These are phyloP conservation scores for Penstemon newberryi DNA, from an alignment of 257 asterid species.

Conservation along the genomic window DNA sequence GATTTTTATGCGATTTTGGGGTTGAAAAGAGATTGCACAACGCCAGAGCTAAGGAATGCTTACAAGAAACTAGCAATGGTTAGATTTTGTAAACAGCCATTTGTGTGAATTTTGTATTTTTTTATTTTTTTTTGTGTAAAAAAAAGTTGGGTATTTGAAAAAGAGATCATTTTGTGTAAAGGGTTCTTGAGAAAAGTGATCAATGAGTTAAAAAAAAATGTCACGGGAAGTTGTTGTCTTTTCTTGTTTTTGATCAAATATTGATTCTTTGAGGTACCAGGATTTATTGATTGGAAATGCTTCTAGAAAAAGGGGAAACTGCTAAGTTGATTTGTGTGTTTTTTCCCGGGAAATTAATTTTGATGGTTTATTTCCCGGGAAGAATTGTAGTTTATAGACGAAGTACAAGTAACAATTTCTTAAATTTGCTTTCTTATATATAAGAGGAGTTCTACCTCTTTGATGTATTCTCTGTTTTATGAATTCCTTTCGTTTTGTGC, in stretches of 20 bases:
- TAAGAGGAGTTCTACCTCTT: neutral
- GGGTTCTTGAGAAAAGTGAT: neutral
- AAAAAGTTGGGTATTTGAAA: neutral
- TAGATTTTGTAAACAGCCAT: slow-evolving; percentile 18
- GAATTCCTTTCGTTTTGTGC: neutral
- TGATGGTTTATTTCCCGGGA: neutral
- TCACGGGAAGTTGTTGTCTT: too few relatives aligned
- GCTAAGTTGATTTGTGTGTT: neutral
- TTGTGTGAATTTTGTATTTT: neutral
- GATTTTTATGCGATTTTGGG: slow-evolving; percentile 75
- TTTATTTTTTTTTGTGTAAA: neutral
- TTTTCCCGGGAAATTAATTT: neutral
- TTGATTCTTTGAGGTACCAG: too few relatives aligned
- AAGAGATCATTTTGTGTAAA: neutral
- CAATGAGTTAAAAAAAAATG: neutral
- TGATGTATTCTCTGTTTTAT: neutral
- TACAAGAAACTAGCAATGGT: slow-evolving; percentile 93
- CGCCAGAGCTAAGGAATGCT: slow-evolving; percentile 61
- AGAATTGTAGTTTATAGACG: neutral
- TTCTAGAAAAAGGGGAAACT: too few relatives aligned
- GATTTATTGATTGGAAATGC: too few relatives aligned
- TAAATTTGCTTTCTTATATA: slow-evolving; percentile 35
- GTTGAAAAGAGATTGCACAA: slow-evolving; percentile 68
- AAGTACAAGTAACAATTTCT: neutral
- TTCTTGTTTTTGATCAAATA: neutral